These are phyloP conservation scores for Candida morakotiae DNA, from an alignment of 805 yeast species.

Conservation along the genomic window DNA sequence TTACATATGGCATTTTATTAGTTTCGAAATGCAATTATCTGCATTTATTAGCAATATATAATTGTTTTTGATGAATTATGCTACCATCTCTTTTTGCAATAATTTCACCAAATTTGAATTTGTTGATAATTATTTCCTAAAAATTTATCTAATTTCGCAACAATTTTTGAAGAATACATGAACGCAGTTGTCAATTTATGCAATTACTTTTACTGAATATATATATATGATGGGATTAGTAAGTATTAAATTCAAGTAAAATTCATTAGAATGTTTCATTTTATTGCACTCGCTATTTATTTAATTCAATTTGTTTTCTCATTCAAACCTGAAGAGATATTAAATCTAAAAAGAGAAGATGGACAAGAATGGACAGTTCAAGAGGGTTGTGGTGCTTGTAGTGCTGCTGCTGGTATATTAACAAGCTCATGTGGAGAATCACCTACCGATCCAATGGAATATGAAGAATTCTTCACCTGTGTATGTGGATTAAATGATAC, in stretches of 20 bases:
- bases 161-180: no score
- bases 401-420: not conserved
- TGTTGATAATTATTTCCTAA: not conserved
- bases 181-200: conserved; percentile 1
- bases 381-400: not conserved
- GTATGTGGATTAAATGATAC: conserved; percentile 1
- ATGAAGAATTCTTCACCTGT: not conserved
- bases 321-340: not conserved
- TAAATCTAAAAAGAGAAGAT: not conserved
- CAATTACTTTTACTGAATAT: not conserved
- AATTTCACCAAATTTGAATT: not conserved
- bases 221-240: not conserved
- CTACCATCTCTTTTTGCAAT: not conserved
- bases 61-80: not conserved
- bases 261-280: conserved; percentile 3
- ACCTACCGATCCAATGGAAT: not conserved
- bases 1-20: not conserved
- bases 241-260: no score
- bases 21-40: conserved; percentile 1
- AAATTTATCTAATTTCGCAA: no score
- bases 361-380: not conserved
- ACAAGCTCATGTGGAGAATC: not conserved
- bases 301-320: not conserved
- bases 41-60: conserved; percentile 2
- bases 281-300: conserved; percentile 3